phyloP scores from a whole-genome alignment of 768 basidiomycete species.

The Lyophyllum atratum region DNA sequence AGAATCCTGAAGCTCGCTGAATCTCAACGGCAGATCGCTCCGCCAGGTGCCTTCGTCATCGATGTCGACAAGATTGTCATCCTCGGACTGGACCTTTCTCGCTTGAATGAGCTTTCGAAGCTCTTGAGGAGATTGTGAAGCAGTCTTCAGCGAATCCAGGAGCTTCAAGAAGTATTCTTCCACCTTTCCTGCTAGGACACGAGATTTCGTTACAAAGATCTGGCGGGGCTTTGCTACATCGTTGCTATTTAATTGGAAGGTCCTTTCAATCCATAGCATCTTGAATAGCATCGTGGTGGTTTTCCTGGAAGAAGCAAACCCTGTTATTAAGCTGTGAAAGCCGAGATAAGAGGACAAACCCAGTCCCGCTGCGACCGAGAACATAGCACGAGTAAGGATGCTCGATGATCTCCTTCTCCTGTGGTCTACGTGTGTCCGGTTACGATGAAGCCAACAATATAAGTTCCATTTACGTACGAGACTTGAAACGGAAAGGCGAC shows the following conservation, averaged over 20 bases:
- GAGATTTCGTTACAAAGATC: conserved; percentile 73
- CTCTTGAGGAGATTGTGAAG: conserved; percentile 36
- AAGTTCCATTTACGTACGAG: conserved; percentile 30
- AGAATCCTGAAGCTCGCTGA: conserved; percentile 54
- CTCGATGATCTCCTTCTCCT: conserved; percentile 60
- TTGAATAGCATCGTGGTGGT: conserved; percentile 79
- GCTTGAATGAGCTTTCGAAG: conserved; percentile 31
- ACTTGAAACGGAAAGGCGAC: conserved; percentile 44
- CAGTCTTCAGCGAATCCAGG: conserved; percentile 41
- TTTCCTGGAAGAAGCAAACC: conserved; percentile 45
- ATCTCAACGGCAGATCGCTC: conserved; percentile 49
- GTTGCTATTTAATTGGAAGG: conserved; percentile 41
- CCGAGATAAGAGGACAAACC: conserved; percentile 40
- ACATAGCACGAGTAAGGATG: conserved; percentile 65
- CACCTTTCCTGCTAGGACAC: conserved; percentile 67
- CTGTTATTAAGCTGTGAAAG: neutral
- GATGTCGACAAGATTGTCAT: conserved; percentile 32
- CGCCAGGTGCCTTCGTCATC: conserved; percentile 46
- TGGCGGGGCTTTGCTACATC: conserved; percentile 55
- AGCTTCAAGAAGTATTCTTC: conserved; percentile 63
- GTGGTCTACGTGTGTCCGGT: conserved; percentile 27
- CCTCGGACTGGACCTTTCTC: conserved; percentile 14
- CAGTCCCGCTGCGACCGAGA: conserved; percentile 72
- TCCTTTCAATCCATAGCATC: conserved; percentile 68
- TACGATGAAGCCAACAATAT: neutral